Evolutionary conservation across 2,329 filamentous ascomycete species (phyloP), one percentile per base, ranked within the genome.

Genomic region (Pseudovirgaria hyperparasitica): DNA sequence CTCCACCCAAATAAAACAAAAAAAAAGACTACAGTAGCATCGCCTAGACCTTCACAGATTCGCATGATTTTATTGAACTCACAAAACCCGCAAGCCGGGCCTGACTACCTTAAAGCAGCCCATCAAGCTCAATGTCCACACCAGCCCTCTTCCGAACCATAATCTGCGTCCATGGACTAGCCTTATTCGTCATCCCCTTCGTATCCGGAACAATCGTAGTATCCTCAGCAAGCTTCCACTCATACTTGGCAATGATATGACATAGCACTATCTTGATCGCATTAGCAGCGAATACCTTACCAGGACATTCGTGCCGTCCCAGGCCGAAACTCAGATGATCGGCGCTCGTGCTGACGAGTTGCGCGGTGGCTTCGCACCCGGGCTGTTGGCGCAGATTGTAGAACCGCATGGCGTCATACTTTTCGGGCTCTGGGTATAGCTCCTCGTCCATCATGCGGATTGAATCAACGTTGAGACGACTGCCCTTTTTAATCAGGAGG

Each of bases 211-310:
- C n/a, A n/a, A n/a, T n/a, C n/a, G n/a, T n/a, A n/a, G n/a, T n/a
- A n/a, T n/a, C n/a, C n/a, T n/a, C n/a, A n/a, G n/a, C n/a, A n/a
- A 31, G 11, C 5, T 33, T 4, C 28, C 25, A 36, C 16, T 43
- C 38, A 17, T 36, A 42, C 16, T 34, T 31, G 9, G 35, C 21
- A 16, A 43, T 17, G 7, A 42, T 12, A 27, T 41, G 27, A 2
- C 30, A 24, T 1, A 45, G 14, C 4, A 35, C 28, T 4, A 40
- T 30, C 23, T 43, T 41, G 9, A 37, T 35, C 29, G 39, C 37
- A 11, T 39, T 36, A 5, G 32, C 33, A 1, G 38, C 41, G 21
- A 45, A 42, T 29, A 45, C 43, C 6, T 39, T 25, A 7, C 40
- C 38, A 0, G 40, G 41, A 10, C 40, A 43, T n/a, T n/a, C 31